Base-by-base conservation (phyloP, 768 basidiomycete species). In the Hygrophorus russula region DNA sequence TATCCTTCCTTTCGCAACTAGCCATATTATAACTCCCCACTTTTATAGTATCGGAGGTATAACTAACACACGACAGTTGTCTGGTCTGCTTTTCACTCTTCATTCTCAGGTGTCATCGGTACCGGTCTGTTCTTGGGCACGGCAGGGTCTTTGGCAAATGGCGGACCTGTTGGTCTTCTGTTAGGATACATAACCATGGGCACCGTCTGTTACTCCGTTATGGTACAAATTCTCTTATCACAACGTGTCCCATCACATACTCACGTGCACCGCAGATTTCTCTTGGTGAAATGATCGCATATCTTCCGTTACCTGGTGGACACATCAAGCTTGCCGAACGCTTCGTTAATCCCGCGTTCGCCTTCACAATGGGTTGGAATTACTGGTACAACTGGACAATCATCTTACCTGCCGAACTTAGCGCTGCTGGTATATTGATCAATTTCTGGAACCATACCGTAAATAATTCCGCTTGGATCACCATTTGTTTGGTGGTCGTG, bases 271-370 rank as follows among this genome's bases (percentile, higher is more conserved):
- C 20, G 18, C 50, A 82, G 80, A 59, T 83, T 46, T 80, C 79
- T 2, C 65, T 86, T 15, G 43, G 43, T 29, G 43, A 44, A 38
- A 44, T 44, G 43, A 55, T 89, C 36, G 76, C 85, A 0, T 89
- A 70, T 58, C 69, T 90, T 4, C 87, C 87, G 0, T 69, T 90
- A 39, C 70, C 83, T 19, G 87, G 87, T 45, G 87, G 74, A 2
- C 85, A 88, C 51, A 87, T 89, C 59, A 84, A 69, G 47, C 62
- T 90, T 13, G 80, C 87, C 0, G 86, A 82, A 56, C 82, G 87
- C 27, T 91, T 90, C 53, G 80, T 90, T 6, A 75, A 86, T 47
- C 80, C 76, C 12, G 80, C 83, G 1, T 65, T 85, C 38, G 42
- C 29, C n/a, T 35, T 40, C 30, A 24, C 34, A 27, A 45, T 44